A percentile compares a stretch with the other conserved stretches of the same genome.
Conservation (phyloP, 2,329 filamentous ascomycete genomes). For the Cryphonectria radicalis region DNA sequence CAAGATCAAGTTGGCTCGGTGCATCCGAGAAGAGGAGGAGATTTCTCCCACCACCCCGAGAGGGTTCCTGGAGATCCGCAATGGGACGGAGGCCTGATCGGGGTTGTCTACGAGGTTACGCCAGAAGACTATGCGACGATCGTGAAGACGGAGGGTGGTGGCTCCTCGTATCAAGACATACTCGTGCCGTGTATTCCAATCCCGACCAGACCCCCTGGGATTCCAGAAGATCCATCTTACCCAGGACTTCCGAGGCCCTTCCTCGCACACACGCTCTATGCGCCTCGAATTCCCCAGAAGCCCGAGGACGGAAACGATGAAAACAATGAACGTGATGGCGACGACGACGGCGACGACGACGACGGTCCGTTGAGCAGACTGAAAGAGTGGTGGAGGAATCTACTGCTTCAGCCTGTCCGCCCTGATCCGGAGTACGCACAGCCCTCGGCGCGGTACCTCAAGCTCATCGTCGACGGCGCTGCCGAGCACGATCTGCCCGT, state of each 20-base stretch:
- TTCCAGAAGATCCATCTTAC: slow-evolving; percentile 66
- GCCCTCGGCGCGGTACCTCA: slow-evolving; percentile 81
- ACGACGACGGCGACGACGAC: slow-evolving; percentile 18
- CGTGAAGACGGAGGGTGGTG: slow-evolving; percentile 88
- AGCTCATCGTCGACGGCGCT: slow-evolving; percentile 78
- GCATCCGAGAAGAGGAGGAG: too few species aligned
- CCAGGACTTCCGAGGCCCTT: slow-evolving; percentile 65
- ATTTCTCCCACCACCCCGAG: too few species aligned
- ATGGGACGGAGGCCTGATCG: slow-evolving; percentile 84
- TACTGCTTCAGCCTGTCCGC: slow-evolving; percentile 54
- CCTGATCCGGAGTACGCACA: slow-evolving; percentile 76
- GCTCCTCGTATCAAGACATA: slow-evolving; percentile 82
- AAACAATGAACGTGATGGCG: slow-evolving; percentile 6
- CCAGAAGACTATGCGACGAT: slow-evolving; percentile 80
- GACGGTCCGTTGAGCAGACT: slow-evolving; percentile 30
- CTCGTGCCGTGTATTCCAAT: slow-evolving; percentile 78
- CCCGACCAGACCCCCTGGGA: slow-evolving; percentile 54
- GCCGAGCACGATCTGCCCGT: slow-evolving; percentile 77
- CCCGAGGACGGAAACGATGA: slow-evolving; percentile 33
- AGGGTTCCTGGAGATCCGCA: slow-evolving; percentile 51
- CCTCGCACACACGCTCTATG: slow-evolving; percentile 83
- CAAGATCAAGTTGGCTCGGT: slow-evolving; percentile 23
- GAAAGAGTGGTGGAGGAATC: slow-evolving; percentile 52
- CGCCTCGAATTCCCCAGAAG: slow-evolving; percentile 55
- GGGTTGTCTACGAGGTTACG: slow-evolving; percentile 95